Conservation (phyloP, 2,329 filamentous ascomycete genomes). For the Ophiostoma himal-ulmi region DNA sequence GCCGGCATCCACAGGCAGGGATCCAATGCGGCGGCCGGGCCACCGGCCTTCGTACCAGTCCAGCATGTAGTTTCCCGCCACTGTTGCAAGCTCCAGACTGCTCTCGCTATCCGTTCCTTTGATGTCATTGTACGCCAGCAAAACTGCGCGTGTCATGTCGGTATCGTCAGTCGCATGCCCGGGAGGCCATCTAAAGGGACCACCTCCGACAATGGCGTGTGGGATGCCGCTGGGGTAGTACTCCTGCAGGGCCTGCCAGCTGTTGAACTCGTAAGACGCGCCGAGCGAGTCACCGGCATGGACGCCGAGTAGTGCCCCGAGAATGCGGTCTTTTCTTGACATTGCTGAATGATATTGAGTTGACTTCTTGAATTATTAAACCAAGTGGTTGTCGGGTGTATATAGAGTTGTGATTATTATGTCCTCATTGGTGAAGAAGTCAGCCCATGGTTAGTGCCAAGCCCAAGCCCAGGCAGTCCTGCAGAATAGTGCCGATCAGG, state of each 20-base stretch:
- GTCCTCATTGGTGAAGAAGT: background rate
- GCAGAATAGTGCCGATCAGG: no score
- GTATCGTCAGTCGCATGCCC: slow-evolving; percentile 46
- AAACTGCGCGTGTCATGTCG: slow-evolving; percentile 42
- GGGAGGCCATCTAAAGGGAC: slow-evolving; percentile 38
- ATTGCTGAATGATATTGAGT: background rate
- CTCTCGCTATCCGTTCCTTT: slow-evolving; percentile 25
- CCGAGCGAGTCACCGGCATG: slow-evolving; percentile 45
- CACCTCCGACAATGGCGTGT: slow-evolving; percentile 41
- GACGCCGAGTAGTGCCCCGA: slow-evolving; percentile 43
- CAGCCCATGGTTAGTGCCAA: background rate
- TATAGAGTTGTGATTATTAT: background rate
- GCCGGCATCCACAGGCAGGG: slow-evolving; percentile 38
- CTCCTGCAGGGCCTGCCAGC: slow-evolving; percentile 33
- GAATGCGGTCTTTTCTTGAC: slow-evolving; percentile 29
- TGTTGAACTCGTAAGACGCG: slow-evolving; percentile 41
- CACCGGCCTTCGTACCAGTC: slow-evolving; percentile 41
- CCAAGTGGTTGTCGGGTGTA: background rate
- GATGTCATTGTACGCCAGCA: slow-evolving; percentile 39
- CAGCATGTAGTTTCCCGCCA: slow-evolving; percentile 38
- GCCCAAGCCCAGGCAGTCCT: background rate
- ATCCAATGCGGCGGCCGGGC: slow-evolving; percentile 36
- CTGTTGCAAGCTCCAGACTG: slow-evolving; percentile 29
- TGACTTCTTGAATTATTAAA: background rate
- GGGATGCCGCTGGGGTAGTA: slow-evolving; percentile 37